These are phyloP conservation scores for Pichia membranifaciens DNA, from an alignment of 805 yeast species.

Conservation along the genomic window DNA sequence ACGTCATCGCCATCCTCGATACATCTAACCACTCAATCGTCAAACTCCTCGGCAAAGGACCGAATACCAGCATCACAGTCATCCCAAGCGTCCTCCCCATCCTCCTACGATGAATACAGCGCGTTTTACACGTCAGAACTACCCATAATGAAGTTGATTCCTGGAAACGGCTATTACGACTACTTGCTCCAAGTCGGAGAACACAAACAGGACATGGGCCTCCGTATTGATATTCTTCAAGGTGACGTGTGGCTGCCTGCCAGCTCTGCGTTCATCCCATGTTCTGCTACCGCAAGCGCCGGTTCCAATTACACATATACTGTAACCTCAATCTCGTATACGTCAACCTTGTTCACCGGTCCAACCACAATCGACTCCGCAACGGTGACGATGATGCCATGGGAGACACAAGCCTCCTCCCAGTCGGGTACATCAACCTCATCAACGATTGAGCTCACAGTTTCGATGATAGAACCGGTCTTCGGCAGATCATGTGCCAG, in stretches of 20 bases:
- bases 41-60: slow-evolving; percentile 2
- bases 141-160: slow-evolving; percentile 8
- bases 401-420: background rate
- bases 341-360: no score
- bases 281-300: slow-evolving; percentile 12
- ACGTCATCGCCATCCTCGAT: background rate
- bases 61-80: no score
- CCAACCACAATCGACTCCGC: background rate
- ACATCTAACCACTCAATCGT: background rate
- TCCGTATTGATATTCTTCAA: slow-evolving; percentile 29
- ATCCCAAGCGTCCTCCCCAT: background rate
- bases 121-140: slow-evolving; percentile 1
- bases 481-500: slow-evolving; percentile 19
- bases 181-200: slow-evolving; percentile 23
- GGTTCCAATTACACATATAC: background rate
- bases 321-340: no score
- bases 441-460: background rate
- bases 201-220: slow-evolving; percentile 19
- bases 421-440: background rate
- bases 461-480: background rate
- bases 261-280: slow-evolving; percentile 17
- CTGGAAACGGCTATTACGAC: slow-evolving; percentile 17
- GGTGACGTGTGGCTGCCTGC: slow-evolving; percentile 30
- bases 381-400: slow-evolving; percentile 1
- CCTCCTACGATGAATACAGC: background rate